Evolutionary conservation across 169 alveolate species (phyloP).

Genomic region (Amoebophrya sp.): DNA sequence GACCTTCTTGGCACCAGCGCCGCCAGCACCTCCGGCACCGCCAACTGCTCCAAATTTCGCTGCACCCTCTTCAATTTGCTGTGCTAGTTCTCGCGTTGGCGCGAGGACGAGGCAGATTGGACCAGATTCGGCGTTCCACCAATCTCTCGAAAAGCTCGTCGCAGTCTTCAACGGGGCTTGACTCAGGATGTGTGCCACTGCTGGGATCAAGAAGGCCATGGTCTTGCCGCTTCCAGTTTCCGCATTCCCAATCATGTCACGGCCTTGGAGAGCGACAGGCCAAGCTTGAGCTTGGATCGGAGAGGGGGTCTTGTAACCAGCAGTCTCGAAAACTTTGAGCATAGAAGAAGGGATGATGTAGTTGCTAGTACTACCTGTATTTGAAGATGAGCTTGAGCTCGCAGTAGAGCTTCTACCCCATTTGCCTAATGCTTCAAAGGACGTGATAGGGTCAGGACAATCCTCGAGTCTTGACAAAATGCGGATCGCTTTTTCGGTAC

Average conservation of each 20-base stretch:
- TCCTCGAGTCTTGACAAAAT: not conserved
- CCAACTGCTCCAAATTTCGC: conserved; percentile 75
- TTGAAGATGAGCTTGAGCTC: no score
- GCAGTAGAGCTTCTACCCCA: no score
- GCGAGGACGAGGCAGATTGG: conserved; percentile 1
- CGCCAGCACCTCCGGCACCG: conserved; percentile 61
- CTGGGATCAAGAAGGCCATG: conserved; percentile 78
- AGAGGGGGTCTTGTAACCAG: conserved; percentile 77
- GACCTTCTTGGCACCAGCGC: conserved; percentile 82
- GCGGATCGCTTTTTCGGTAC: not conserved
- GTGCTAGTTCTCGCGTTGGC: conserved; percentile 84
- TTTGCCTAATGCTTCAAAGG: no score
- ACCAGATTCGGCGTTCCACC: not conserved
- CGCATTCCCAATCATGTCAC: conserved; percentile 83
- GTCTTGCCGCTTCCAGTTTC: conserved; percentile 91
- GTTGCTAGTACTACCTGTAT: not conserved
- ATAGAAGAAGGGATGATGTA: not conserved
- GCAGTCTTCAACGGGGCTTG: conserved; percentile 42
- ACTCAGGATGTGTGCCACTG: conserved; percentile 65
- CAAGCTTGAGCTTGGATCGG: conserved; percentile 88
- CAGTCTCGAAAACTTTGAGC: not conserved
- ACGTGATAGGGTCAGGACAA: not conserved
- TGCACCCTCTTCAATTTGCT: conserved; percentile 86
- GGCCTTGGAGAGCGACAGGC: conserved; percentile 76
- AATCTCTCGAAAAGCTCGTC: not conserved